Conservation (phyloP, 1,284 basidiomycete genomes). For the Ganoderma multipileum region DNA sequence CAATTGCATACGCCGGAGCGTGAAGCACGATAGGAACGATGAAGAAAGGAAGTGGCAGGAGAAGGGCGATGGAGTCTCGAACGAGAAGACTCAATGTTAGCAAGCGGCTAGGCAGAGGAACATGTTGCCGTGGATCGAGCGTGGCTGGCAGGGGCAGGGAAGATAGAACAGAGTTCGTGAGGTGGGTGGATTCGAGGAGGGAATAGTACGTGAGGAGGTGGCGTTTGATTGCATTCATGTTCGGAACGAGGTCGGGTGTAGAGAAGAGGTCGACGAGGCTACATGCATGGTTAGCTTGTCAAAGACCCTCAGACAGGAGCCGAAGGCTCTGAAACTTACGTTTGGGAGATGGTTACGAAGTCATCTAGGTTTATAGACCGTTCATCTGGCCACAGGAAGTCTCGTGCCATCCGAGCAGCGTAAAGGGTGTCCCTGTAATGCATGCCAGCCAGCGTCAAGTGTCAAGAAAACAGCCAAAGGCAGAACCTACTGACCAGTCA, state of each 20-base stretch:
- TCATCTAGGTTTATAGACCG: slow-evolving; percentile 78
- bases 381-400: slow-evolving; percentile 87
- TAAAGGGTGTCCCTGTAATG: slow-evolving; percentile 81
- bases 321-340: slow-evolving; percentile 55
- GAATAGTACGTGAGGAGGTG: slow-evolving; percentile 86
- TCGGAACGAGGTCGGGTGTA: slow-evolving; percentile 65
- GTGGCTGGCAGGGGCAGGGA: slow-evolving; percentile 80
- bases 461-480: neutral
- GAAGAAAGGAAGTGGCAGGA: slow-evolving; percentile 87
- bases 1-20: slow-evolving; percentile 84
- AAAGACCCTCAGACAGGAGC: slow-evolving; percentile 9
- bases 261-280: slow-evolving; percentile 87
- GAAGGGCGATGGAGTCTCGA: slow-evolving; percentile 73
- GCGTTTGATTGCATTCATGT: slow-evolving; percentile 68
- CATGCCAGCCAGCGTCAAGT: slow-evolving; percentile 9
- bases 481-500: slow-evolving; percentile 74
- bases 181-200: slow-evolving; percentile 80
- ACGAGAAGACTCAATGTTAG: slow-evolving; percentile 80
- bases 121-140: slow-evolving; percentile 77
- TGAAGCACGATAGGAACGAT: slow-evolving; percentile 84
- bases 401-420: slow-evolving; percentile 87
- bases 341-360: slow-evolving; percentile 87
- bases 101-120: slow-evolving; percentile 82
- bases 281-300: slow-evolving; percentile 28
- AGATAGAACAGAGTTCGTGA: slow-evolving; percentile 85